A percentile compares a stretch with the other conserved stretches of the same genome.
phyloP scores from a whole-genome alignment of 306 rosid species.

The Sphenostylis stenocarpa region DNA sequence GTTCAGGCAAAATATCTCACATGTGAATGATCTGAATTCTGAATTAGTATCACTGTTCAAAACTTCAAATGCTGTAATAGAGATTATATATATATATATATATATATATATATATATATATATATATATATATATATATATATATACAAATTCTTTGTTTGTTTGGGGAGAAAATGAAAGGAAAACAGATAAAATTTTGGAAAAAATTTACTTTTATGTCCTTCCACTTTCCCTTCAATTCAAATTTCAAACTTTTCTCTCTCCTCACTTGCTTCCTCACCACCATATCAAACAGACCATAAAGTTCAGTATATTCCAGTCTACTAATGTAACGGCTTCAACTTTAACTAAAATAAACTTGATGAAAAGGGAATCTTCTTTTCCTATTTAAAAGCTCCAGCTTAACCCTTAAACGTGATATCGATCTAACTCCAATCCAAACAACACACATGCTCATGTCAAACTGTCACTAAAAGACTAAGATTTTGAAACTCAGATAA shows the following conservation, averaged over 20 bases:
- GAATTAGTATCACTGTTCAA: not conserved
- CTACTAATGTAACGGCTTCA: no score
- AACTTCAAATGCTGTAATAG: not conserved
- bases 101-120: no score
- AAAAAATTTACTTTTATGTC: not conserved
- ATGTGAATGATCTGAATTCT: slow-evolving; percentile 6
- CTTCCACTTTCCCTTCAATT: not conserved
- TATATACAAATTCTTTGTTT: no score
- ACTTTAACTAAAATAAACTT: not conserved
- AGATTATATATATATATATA: no score
- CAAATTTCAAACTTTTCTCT: not conserved
- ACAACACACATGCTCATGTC: not conserved
- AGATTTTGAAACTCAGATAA: not conserved
- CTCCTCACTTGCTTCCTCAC: not conserved
- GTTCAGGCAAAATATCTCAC: not conserved
- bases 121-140: no score
- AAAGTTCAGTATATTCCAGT: no score
- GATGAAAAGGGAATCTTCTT: not conserved
- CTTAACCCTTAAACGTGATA: not conserved
- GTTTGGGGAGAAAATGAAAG: not conserved
- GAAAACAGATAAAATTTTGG: not conserved
- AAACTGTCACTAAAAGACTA: slow-evolving; percentile 5
- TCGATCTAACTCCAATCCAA: slow-evolving; percentile 3
- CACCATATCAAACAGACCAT: not conserved
- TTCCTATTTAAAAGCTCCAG: not conserved